Base-by-base conservation (phyloP, 306 rosid genomes). In the Rosa persica region DNA sequence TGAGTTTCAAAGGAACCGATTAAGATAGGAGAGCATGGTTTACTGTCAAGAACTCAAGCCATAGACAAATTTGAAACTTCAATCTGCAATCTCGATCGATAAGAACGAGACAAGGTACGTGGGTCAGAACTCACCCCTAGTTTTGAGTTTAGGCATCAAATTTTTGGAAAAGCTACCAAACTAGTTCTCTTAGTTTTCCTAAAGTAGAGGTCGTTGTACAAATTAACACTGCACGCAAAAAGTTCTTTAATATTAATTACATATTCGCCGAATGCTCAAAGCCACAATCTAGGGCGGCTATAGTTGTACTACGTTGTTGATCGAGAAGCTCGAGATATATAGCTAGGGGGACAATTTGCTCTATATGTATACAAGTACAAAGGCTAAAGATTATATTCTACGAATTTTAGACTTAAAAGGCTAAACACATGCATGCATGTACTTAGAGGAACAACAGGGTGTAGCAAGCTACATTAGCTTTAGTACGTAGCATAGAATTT, bases 281-380 rank as follows among this genome's bases (percentile, higher is more conserved):
- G 38, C 65, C 65, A 22, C 65, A 11, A 23, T 7, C 25, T 60
- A 27, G 67, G 67, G 39, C 67, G 39, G 67, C 30, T 57, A n/a
- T 57, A 25, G n/a, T 15, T 30, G 68, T 62, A 64, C 68, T 64
- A 64, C 68, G 68, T 64, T 30, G 68, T 64, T 34, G 68, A 61
- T 25, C 19, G 20, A 27, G 9, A 12, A 60, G 39, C 67, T 34
- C 15, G 5, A 30, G 43, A 30, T 36, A 64, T 13, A 23, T 60
- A 60, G 34, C 30, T 60, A 10, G 38, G 34, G 64, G 61, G 5
- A 57, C 64, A 57, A 57, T 22, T 10, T 6, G 27, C 22, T 51
- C n/a, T 51, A 22, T 57, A 9, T 23, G 34, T 60, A 23, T 60
- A 25, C 17, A 25, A 20, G 58, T 52, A 52, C 23, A 16, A 48